Evolutionary conservation across 2,329 filamentous ascomycete genomes (phyloP).

Genomic region (Onygenales sp.): DNA sequence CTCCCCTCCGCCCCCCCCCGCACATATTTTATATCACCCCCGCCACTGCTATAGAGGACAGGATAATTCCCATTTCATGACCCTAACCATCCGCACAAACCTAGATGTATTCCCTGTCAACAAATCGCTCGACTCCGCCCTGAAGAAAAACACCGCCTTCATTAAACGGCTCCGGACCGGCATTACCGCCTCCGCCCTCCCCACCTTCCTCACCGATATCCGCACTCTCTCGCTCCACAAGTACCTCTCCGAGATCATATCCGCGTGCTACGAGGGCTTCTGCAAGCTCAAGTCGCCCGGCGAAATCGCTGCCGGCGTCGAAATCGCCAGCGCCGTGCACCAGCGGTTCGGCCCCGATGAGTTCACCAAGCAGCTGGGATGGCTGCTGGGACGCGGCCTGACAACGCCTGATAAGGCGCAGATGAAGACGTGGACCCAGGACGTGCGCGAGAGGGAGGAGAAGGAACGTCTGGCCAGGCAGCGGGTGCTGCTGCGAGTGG

Average conservation of each 20-base stretch:
- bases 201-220: conserved; percentile 83
- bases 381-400: conserved; percentile 84
- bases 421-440: conserved; percentile 67
- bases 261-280: conserved; percentile 87
- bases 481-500: conserved; percentile 74
- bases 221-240: conserved; percentile 85
- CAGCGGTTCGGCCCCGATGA: conserved; percentile 85
- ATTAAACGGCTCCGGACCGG: conserved; percentile 92
- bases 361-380: conserved; percentile 85
- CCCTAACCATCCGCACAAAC: background rate
- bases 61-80: too few species aligned
- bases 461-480: conserved; percentile 85
- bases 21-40: background rate
- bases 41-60: too few species aligned
- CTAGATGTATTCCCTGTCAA: conserved; percentile 69
- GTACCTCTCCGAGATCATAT: conserved; percentile 94
- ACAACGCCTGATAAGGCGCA: conserved; percentile 79
- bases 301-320: conserved; percentile 86
- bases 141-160: conserved; percentile 98
- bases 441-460: conserved; percentile 88
- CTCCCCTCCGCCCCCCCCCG: conserved; percentile 9
- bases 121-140: conserved; percentile 77
- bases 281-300: conserved; percentile 83
- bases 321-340: conserved; percentile 90
- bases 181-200: conserved; percentile 66